phyloP scores from a whole-genome alignment of 202 grass and related monocot species.

The Elaeis oleifera region DNA sequence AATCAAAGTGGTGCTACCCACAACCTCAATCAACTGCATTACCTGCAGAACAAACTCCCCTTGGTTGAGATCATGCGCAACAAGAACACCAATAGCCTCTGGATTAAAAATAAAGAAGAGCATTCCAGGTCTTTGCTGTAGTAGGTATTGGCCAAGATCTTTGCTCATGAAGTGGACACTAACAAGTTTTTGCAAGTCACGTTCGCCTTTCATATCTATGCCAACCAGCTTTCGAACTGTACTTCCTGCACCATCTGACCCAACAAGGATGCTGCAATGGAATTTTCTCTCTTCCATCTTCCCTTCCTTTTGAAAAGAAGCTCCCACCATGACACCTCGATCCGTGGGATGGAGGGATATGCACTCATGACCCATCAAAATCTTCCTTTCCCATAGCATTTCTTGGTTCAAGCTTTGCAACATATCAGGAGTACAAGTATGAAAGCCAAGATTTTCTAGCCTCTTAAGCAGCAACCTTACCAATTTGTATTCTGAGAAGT shows the following conservation, averaged over 20 bases:
- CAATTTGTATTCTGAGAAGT: conserved; percentile 88
- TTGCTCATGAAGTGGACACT: conserved; percentile 82
- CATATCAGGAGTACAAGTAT: conserved; percentile 39
- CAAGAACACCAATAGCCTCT: conserved; percentile 71
- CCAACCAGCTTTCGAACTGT: conserved; percentile 56
- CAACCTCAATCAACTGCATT: conserved; percentile 16
- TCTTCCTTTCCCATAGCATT: conserved; percentile 38
- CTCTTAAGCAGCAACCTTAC: conserved; percentile 69
- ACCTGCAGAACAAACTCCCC: conserved; percentile 95
- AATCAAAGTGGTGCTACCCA: not conserved
- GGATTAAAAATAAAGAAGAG: conserved; percentile 90
- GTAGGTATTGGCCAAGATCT: conserved; percentile 75
- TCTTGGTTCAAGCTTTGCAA: conserved; percentile 23
- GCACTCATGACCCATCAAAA: conserved; percentile 85
- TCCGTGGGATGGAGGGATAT: conserved; percentile 44
- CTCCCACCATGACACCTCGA: conserved; percentile 49
- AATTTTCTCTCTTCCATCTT: conserved; percentile 50
- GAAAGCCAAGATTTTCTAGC: conserved; percentile 51
- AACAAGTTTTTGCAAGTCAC: conserved; percentile 69
- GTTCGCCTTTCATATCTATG: conserved; percentile 79
- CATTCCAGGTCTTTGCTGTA: conserved; percentile 72
- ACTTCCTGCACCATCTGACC: conserved; percentile 69
- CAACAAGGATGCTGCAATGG: conserved; percentile 65
- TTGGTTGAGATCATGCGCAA: conserved; percentile 86
- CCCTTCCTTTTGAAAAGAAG: conserved; percentile 31